Conservation (phyloP, 208 protist species). For the Leishmania tarentolae region DNA sequence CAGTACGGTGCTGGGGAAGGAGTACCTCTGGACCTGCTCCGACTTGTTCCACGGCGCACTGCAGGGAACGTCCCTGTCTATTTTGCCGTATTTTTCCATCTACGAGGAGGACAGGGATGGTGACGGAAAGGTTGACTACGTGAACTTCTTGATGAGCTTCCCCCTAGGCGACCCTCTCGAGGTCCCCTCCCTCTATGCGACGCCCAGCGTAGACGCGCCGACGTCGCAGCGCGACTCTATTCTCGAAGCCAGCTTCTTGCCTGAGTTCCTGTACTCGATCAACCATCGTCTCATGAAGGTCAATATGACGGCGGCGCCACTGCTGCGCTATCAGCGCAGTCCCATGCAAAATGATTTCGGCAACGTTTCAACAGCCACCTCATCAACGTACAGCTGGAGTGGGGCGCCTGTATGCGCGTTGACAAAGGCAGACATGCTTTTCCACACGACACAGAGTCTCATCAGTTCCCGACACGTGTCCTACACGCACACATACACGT, state of each 20-base stretch:
- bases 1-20: constrained; percentile 55
- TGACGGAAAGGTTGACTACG: constrained; percentile 37
- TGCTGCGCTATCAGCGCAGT: constrained; percentile 43
- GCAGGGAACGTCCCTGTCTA: constrained; percentile 31
- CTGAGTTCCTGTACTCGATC: constrained; percentile 77
- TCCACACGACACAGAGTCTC: constrained; percentile 57
- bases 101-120: constrained; percentile 54
- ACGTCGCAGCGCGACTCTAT: constrained; percentile 45
- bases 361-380: not conserved
- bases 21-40: constrained; percentile 82
- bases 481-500: constrained; percentile 51
- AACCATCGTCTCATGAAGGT: constrained; percentile 45
- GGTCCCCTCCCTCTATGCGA: constrained; percentile 23
- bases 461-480: constrained; percentile 53
- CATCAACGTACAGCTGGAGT: constrained; percentile 19
- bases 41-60: constrained; percentile 59
- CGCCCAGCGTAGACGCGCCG: constrained; percentile 12
- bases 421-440: constrained; percentile 66
- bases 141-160: constrained; percentile 58
- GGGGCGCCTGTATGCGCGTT: constrained; percentile 53
- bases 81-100: constrained; percentile 63
- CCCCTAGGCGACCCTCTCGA: constrained; percentile 48
- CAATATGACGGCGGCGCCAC: constrained; percentile 71
- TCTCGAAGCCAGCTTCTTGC: constrained; percentile 59
- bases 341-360: constrained; percentile 6